Evolutionary conservation across 768 basidiomycete genomes (phyloP).

Genomic region (Asterophora parasitica): DNA sequence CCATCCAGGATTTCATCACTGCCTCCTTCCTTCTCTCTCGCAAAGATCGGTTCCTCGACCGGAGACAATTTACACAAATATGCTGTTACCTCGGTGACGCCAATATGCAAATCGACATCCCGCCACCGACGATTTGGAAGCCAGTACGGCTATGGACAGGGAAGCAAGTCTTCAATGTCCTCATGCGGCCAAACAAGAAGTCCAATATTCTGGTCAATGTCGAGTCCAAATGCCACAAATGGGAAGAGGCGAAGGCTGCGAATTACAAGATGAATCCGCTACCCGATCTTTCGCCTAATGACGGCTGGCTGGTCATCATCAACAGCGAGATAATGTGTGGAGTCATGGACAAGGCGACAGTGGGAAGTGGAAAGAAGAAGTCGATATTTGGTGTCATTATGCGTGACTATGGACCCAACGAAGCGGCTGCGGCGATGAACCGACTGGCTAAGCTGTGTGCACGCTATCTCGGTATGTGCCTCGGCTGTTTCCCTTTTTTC

Average conservation of each 20-base stretch:
- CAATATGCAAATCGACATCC: conserved; percentile 88
- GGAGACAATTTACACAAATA: conserved; percentile 93
- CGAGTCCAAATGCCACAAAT: conserved; percentile 92
- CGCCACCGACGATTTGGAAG: conserved; percentile 92
- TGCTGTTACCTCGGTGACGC: conserved; percentile 94
- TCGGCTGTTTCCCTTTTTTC: not conserved
- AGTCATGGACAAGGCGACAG: conserved; percentile 96
- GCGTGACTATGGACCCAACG: conserved; percentile 93
- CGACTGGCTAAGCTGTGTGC: conserved; percentile 93
- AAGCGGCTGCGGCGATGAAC: conserved; percentile 94
- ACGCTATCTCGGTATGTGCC: conserved; percentile 74
- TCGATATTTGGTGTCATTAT: conserved; percentile 98
- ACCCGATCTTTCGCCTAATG: conserved; percentile 90
- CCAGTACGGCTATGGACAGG: conserved; percentile 95
- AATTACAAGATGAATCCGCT: conserved; percentile 66
- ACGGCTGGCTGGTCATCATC: conserved; percentile 94
- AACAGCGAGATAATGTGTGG: conserved; percentile 99
- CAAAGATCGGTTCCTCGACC: conserved; percentile 89
- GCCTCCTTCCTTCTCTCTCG: conserved; percentile 94
- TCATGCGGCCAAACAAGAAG: conserved; percentile 89
- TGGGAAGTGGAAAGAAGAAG: conserved; percentile 98
- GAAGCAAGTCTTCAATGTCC: conserved; percentile 96
- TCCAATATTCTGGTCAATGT: conserved; percentile 89
- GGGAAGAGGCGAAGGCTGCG: conserved; percentile 64
- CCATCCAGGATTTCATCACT: conserved; percentile 99